These are phyloP conservation scores for Tuber aestivum DNA, from an alignment of 495 filamentous ascomycete genomes.

Conservation along the genomic window DNA sequence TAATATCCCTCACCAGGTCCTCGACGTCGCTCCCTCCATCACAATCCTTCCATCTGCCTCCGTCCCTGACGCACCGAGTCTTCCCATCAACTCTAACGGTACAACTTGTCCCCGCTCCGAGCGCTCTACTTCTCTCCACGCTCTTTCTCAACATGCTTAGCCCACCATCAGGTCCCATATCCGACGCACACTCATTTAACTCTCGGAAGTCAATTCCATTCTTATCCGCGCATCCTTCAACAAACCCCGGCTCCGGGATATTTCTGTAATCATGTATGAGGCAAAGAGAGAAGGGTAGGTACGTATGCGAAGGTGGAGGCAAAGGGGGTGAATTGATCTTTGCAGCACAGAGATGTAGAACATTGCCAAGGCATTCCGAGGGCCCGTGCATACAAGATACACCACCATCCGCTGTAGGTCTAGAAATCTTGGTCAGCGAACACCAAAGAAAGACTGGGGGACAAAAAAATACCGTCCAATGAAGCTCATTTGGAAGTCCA, in stretches of 20 bases:
- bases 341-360: constrained; percentile 84
- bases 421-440: neutral
- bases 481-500: constrained; percentile 84
- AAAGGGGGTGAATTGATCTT: constrained; percentile 53
- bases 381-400: constrained; percentile 83
- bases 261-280: constrained; percentile 61
- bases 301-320: constrained; percentile 68
- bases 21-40: constrained; percentile 59
- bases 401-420: constrained; percentile 49
- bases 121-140: constrained; percentile 59
- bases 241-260: constrained; percentile 67
- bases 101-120: constrained; percentile 74
- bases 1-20: constrained; percentile 68
- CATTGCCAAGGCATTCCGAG: constrained; percentile 86
- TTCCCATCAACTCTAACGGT: constrained; percentile 74
- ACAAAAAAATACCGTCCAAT: constrained; percentile 64
- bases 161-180: constrained; percentile 59
- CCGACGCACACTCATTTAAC: constrained; percentile 66
- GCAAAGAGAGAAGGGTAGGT: constrained; percentile 87
- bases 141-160: constrained; percentile 68
- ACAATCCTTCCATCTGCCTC: constrained; percentile 74
- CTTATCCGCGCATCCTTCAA: constrained; percentile 80
- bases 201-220: constrained; percentile 79
- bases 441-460: neutral
- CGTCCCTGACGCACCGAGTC: constrained; percentile 78